Percentiles rank a stretch among this genome's conserved stretches.
Conservation (phyloP, 139 green algal species). For the Raphidocelis subcapitata region DNA sequence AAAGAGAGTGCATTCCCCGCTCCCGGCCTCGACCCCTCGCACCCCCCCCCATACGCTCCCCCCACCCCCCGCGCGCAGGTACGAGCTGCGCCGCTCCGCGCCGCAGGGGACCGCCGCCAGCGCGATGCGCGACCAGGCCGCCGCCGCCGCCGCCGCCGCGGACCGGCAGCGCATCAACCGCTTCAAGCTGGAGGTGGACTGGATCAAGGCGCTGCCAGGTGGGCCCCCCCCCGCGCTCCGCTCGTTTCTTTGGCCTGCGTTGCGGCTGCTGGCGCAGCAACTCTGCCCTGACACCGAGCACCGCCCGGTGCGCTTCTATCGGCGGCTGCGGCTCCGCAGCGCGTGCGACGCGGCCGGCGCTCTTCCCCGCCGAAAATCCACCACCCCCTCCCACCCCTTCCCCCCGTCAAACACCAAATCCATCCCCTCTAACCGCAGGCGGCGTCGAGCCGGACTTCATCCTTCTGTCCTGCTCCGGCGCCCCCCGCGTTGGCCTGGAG, state of each 20-base stretch:
- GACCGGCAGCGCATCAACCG: not conserved
- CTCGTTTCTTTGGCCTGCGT: not conserved
- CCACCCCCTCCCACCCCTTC: no score
- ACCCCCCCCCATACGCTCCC: no score
- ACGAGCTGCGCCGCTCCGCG: not conserved
- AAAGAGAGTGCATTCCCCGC: no score
- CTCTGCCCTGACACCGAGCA: no score
- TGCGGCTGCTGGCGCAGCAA: not conserved
- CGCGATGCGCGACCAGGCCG: not conserved
- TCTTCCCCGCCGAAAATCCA: no score
- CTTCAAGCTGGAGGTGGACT: conserved; percentile 77
- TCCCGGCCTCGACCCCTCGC: no score
- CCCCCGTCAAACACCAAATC: not conserved
- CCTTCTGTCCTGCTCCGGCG: conserved; percentile 83
- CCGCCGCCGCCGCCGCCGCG: conserved; percentile 5
- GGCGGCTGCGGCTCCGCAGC: no score
- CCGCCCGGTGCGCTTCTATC: no score
- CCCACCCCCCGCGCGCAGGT: not conserved
- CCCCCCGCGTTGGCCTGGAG: conserved; percentile 28
- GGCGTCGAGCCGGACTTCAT: conserved; percentile 92
- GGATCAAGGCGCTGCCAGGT: conserved; percentile 77
- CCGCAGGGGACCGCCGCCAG: not conserved
- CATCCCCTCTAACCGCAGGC: conserved; percentile 28
- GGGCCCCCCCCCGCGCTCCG: not conserved
- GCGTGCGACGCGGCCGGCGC: no score